Evolutionary conservation across 805 yeast genomes (phyloP), one percentile per base, ranked within the genome.

Genomic region (Lipomyces spencermartinsiae): DNA sequence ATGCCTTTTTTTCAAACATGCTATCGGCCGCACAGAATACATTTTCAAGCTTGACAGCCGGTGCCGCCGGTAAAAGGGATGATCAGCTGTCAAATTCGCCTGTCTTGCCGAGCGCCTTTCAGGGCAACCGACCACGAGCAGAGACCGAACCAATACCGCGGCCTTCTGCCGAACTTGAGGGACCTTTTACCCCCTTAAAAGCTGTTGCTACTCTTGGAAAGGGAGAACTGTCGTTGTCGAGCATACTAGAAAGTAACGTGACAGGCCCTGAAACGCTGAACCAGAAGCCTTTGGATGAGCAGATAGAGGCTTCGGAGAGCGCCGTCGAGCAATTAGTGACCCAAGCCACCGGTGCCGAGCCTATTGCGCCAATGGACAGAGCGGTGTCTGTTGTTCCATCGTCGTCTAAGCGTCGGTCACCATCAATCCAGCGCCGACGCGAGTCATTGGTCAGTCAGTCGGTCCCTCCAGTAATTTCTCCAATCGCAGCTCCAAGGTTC

Each of bases 161-260:
- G 5, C n/a, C 25, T 5, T 63, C 71, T 5, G 61, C 34, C 14
- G 72, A 62, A 16, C 34, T 62, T 49, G 73, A 63, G n/a, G 65
- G 58, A 10, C 29, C 60, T 16, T 43, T 16, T 14, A 64, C 59
- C 63, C 70, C 59, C 67, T 73, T 64, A 37, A 65, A 54, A 66
- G 68, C 79, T 1, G 68, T 73, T 6, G 72, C 74, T 12, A 74
- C 80, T 8, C 68, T 77, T 39, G 80, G 80, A 10, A 69, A 71
- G 49, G 80, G 80, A 10, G 78, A 77, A 56, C 71, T 77, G 34
- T 75, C 79, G 3, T 66, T 77, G 25, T 55, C 54, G 29, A 65
- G 69, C 33, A 65, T 70, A 12, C 57, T 66, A 25, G 62, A 59
- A 31, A 37, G 51, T 43, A 22, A 53, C 31, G 34, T 29, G 34